Base-by-base conservation (phyloP, 352 stramenopile species). In the Plasmopara muralis region DNA sequence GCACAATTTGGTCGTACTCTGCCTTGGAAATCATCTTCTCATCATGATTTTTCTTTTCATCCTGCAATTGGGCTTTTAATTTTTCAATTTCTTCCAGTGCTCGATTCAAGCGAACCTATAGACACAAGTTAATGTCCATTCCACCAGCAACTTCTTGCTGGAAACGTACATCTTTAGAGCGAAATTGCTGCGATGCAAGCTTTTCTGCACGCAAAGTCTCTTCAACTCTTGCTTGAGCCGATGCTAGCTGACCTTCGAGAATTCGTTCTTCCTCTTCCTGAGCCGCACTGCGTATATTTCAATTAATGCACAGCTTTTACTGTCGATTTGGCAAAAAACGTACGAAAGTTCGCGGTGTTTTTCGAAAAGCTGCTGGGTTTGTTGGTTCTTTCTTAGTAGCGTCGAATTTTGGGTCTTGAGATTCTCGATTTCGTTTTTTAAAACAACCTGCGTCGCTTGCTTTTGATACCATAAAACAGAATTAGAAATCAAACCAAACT, bases 291-390 rank as follows among this genome's bases (percentile, higher is more conserved):
- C 34, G 18, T 4, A 51, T 43, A 1, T 53, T 40, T 50, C 10
- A 44, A 41, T 16, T 45, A 12, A 25, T 37, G n/a, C 13, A 38
- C 10, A 9, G 13, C 9, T 44, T 34, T 29, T 6, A 41, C 6
- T 4, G 6, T 30, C 6, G 37, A 37, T 6, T 25, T 25, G 10
- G 16, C 35, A 18, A 12, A 13, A 13, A 16, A 70, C 60, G 29
- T 66, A 88, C 78, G 66, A 77, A 6, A 92, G 66, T 35, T 87
- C 80, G 53, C 75, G 69, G 39, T 92, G 81, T 39, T 92, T 92
- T 44, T 89, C 77, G 18, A 92, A 57, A 10, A 92, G 52, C 33
- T 79, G 70, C 31, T 87, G 66, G 1, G 73, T 82, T 28, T 89
- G 79, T 53, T 85, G 72, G 0, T 57, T 57, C 44, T 89, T 87